Percentiles rank a stretch among this genome's conserved stretches.
These are phyloP conservation scores for Crepidotus variabilis DNA, from an alignment of 768 basidiomycete species.

Conservation along the genomic window DNA sequence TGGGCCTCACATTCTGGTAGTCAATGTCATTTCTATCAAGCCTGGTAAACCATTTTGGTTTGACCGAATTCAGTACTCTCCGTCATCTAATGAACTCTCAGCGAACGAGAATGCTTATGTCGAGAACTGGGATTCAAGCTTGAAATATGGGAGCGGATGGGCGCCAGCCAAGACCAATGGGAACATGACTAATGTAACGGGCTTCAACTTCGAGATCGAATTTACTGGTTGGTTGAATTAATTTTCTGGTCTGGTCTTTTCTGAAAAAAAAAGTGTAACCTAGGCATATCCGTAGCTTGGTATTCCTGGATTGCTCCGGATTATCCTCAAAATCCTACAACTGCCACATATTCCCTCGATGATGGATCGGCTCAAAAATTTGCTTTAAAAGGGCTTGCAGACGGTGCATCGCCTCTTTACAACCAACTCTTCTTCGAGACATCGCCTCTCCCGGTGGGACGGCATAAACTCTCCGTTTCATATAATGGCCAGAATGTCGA, in stretches of 20 bases:
- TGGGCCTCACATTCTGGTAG: conserved; percentile 6
- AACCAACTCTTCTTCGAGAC: conserved; percentile 14
- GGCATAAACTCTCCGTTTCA: conserved; percentile 9
- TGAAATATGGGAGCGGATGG: conserved; percentile 21
- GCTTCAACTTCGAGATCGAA: conserved; percentile 18
- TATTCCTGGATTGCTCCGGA: neutral
- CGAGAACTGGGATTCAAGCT: conserved; percentile 14
- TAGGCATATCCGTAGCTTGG: conserved; percentile 6
- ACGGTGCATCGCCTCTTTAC: conserved; percentile 1
- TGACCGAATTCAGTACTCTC: conserved; percentile 5
- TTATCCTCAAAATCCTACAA: neutral
- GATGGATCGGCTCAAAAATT: conserved; percentile 8
- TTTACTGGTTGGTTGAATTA: conserved; percentile 18
- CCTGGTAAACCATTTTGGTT: conserved; percentile 9
- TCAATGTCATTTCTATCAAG: neutral
- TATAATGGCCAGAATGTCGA: conserved; percentile 6
- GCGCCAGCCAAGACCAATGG: conserved; percentile 3
- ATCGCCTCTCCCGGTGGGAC: conserved; percentile 1
- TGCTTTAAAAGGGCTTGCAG: conserved; percentile 5
- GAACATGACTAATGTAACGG: conserved; percentile 16
- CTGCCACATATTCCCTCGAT: conserved; percentile 12
- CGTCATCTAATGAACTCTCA: neutral
- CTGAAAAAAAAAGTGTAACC: neutral
- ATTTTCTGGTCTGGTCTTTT: neutral
- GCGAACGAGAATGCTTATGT: conserved; percentile 11